Conservation (phyloP, 1,284 basidiomycete species). For the Afroboletus lepidellus region DNA sequence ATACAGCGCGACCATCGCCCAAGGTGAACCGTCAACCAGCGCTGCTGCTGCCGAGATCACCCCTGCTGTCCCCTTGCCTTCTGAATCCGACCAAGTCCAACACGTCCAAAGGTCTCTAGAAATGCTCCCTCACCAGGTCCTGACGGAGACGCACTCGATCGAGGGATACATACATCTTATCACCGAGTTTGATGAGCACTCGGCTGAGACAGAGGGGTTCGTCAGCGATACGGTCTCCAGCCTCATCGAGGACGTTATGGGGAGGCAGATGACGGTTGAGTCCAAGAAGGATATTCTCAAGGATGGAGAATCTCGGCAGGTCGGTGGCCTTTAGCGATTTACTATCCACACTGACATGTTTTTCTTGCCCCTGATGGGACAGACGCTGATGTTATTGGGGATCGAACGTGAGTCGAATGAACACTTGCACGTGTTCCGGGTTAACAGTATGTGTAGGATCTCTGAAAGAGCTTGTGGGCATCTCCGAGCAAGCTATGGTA, state of each 20-base stretch:
- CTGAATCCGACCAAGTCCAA: neutral
- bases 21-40: neutral
- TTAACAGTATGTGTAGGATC: constrained; percentile 21
- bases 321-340: constrained; percentile 20
- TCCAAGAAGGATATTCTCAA: constrained; percentile 49
- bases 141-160: constrained; percentile 46
- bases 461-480: constrained; percentile 22
- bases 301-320: constrained; percentile 50
- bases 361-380: neutral
- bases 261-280: constrained; percentile 37
- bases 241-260: constrained; percentile 51
- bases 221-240: constrained; percentile 41
- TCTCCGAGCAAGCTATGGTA: constrained; percentile 24
- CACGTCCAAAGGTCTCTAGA: constrained; percentile 41
- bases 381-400: constrained; percentile 53
- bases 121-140: constrained; percentile 47
- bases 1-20: neutral
- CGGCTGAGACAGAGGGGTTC: constrained; percentile 15
- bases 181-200: constrained; percentile 20
- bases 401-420: constrained; percentile 47
- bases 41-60: neutral
- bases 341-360: neutral
- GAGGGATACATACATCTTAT: constrained; percentile 47
- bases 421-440: neutral
- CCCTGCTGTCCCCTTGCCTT: constrained; percentile 4